Conservation (phyloP, 306 rosid genomes). For the Trifolium subterraneum region DNA sequence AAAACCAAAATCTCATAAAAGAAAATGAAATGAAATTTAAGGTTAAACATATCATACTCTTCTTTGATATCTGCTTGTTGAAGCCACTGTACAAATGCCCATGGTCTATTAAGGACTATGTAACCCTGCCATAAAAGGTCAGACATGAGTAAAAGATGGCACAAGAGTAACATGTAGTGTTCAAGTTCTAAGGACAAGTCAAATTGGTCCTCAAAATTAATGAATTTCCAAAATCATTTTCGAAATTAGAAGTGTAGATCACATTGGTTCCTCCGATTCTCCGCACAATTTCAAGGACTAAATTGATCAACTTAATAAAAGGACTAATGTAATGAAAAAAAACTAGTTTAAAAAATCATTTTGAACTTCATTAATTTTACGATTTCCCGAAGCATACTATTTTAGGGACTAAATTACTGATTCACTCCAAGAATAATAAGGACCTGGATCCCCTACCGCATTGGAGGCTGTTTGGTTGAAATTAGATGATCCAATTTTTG, state of each 20-base stretch:
- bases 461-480: neutral
- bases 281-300: neutral
- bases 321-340: neutral
- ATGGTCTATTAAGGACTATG: slow-evolving; percentile 97
- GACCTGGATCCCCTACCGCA: too few species aligned
- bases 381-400: neutral
- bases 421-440: neutral
- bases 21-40: slow-evolving; percentile 33
- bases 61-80: slow-evolving; percentile 86
- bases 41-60: slow-evolving; percentile 67
- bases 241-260: neutral
- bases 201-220: neutral
- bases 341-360: neutral
- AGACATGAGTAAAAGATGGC: neutral
- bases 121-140: slow-evolving; percentile 70
- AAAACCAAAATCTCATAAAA: slow-evolving; percentile 33
- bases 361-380: neutral
- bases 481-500: too few species aligned
- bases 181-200: neutral
- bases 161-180: neutral
- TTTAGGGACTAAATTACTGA: neutral
- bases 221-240: neutral
- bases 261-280: neutral
- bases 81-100: slow-evolving; percentile 99
- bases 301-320: neutral